Base-by-base conservation (phyloP, 2,329 filamentous ascomycete genomes). In the Colletotrichum sp. region DNA sequence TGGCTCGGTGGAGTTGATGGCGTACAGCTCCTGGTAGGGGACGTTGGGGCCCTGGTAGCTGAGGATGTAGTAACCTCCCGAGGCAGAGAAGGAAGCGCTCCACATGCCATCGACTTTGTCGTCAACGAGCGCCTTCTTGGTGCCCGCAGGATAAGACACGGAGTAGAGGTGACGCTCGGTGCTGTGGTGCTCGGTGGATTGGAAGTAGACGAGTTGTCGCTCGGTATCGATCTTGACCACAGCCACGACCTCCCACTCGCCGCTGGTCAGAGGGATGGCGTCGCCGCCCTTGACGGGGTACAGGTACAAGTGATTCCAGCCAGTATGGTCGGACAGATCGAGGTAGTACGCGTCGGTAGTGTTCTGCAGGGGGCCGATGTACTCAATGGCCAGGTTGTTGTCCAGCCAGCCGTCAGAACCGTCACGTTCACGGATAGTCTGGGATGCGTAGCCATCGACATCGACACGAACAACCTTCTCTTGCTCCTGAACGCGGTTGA, bases 151-250 rank as follows among this genome's bases (percentile, higher is more conserved):
- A 79, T 91, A 92, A 0, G 90, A 92, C 13, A 94, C 90, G 4
- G 90, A 93, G 85, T 93, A 94, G 7, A 94, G 79, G 78, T 94
- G 93, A 3, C 91, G 88, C 80, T 94, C 92, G 1, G 92, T 94
- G 75, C 90, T 92, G 84, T 94, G 92, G 59, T 87, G 88, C 79
- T 93, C 90, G 0, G 92, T 93, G 2, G 93, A 93, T 4, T 89
- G 87, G 84, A 91, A 94, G 85, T 94, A 94, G 68, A 94, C 83
- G 8, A 93, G 83, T 30, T 89, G 86, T 8, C 88, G 88, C 52
- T 84, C 81, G 1, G 86, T 86, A 79, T 94, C 92, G 65, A 94
- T 86, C 78, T 92, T 90, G 43, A 92, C 83, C 63, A 94, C 89
- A 0, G 86, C 79, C 0, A 86, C 85, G 3, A 94, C 92, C 80